Evolutionary conservation across 208 protist genomes (phyloP).

Genomic region (Crithidia expoeki): DNA sequence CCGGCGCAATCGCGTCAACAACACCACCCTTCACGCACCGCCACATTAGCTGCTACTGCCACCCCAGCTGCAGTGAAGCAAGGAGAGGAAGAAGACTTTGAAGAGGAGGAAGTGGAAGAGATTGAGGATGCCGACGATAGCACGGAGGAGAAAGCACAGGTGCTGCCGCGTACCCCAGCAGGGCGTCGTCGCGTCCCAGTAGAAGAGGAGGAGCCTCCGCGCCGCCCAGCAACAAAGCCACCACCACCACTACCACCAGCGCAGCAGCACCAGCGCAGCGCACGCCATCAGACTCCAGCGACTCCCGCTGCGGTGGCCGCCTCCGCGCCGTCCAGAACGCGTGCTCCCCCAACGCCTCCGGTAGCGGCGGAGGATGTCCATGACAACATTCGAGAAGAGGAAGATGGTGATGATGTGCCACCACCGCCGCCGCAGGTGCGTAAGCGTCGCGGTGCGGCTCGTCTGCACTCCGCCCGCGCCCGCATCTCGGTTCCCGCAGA

Average conservation of each 20-base stretch:
- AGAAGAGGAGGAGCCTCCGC: too few species aligned
- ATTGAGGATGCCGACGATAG: slow-evolving; percentile 16
- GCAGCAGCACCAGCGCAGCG: slow-evolving; percentile 3
- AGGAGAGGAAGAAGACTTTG: slow-evolving; percentile 32
- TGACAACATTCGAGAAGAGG: slow-evolving; percentile 2
- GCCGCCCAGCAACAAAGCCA: too few species aligned
- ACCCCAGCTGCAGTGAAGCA: slow-evolving; percentile 1
- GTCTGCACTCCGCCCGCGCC: slow-evolving; percentile 7
- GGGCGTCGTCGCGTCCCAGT: slow-evolving; percentile 23
- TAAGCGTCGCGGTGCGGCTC: slow-evolving; percentile 28
- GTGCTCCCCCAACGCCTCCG: background rate
- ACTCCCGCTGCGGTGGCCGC: background rate
- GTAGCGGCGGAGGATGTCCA: background rate
- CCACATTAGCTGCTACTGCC: too few species aligned
- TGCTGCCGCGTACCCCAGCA: slow-evolving; percentile 5
- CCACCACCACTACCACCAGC: background rate
- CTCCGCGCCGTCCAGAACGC: background rate
- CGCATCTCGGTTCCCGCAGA: background rate
- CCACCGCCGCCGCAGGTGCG: slow-evolving; percentile 16
- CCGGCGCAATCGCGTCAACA: background rate
- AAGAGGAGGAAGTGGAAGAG: slow-evolving; percentile 7
- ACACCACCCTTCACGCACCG: background rate
- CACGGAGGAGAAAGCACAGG: slow-evolving; percentile 7
- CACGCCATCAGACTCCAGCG: background rate
- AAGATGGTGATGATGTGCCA: slow-evolving; percentile 1